Conservation (phyloP, 768 basidiomycete species). For the Leccinum subtestaceum region DNA sequence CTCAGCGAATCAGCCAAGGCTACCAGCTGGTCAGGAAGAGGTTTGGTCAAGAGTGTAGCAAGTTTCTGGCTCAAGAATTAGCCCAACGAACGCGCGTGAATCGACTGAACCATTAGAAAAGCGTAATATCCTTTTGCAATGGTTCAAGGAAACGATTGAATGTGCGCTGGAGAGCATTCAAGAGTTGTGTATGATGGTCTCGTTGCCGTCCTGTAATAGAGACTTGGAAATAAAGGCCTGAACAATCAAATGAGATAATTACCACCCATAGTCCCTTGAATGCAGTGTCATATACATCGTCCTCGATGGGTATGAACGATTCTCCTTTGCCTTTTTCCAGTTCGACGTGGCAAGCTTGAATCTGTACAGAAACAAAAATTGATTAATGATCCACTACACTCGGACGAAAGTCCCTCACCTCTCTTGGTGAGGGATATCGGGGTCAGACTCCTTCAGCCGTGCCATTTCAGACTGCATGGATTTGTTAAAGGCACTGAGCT, state of each 20-base stretch:
- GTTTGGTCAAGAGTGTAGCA: slow-evolving; percentile 64
- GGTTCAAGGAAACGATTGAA: slow-evolving; percentile 92
- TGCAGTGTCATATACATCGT: slow-evolving; percentile 81
- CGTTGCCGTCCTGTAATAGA: slow-evolving; percentile 77
- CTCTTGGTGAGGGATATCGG: too few species aligned
- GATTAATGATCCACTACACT: too few species aligned
- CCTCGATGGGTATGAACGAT: slow-evolving; percentile 82
- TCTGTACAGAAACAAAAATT: too few species aligned
- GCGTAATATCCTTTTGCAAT: slow-evolving; percentile 91
- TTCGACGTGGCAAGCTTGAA: too few species aligned
- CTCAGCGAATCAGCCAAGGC: slow-evolving; percentile 41
- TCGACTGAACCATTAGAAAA: slow-evolving; percentile 43
- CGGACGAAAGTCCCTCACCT: too few species aligned
- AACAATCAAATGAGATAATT: slow-evolving; percentile 5
- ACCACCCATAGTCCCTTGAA: slow-evolving; percentile 93
- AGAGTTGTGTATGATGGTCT: slow-evolving; percentile 86
- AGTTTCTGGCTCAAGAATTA: slow-evolving; percentile 55
- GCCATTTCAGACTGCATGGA: too few species aligned
- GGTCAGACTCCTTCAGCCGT: too few species aligned
- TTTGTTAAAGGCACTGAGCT: too few species aligned
- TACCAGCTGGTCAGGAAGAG: slow-evolving; percentile 43
- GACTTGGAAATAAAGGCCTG: not conserved
- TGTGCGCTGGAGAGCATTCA: slow-evolving; percentile 76
- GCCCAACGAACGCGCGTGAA: not conserved
- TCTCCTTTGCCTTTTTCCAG: too few species aligned